Evolutionary conservation across 768 basidiomycete genomes (phyloP).

Genomic region (Serendipita vermifera): DNA sequence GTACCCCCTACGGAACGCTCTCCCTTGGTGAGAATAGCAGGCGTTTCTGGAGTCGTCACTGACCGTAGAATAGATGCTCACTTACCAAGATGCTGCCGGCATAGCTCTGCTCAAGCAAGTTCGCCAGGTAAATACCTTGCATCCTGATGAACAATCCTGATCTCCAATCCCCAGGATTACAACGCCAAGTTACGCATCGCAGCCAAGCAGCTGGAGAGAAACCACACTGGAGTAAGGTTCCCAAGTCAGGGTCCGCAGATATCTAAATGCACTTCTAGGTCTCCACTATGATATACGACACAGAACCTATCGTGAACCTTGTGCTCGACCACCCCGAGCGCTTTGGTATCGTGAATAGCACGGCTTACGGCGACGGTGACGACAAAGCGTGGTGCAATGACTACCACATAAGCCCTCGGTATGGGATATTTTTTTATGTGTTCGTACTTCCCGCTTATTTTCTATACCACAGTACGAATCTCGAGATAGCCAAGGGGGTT

Average conservation of each 20-base stretch:
- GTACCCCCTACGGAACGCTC: background rate
- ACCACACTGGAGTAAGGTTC: background rate
- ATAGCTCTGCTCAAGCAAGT: background rate
- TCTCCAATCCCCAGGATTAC: no score
- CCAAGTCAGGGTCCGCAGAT: background rate
- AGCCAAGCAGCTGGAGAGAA: background rate
- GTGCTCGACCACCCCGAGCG: background rate
- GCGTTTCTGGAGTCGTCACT: no score
- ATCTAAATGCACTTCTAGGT: background rate
- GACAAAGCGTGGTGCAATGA: background rate
- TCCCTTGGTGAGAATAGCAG: background rate
- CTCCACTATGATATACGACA: background rate
- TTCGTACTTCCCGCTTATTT: background rate
- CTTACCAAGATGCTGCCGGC: background rate
- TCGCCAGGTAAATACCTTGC: no score
- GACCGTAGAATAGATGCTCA: background rate
- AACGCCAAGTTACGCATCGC: background rate
- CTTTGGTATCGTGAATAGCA: slow-evolving; percentile 5
- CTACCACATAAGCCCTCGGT: background rate
- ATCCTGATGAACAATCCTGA: no score
- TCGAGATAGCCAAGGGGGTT: background rate
- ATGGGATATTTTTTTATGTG: background rate
- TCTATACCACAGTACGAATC: background rate
- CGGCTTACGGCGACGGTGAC: background rate
- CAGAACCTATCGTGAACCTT: background rate